phyloP scores from a whole-genome alignment of 1,284 basidiomycete genomes.

The Rhodotorula sp. region DNA sequence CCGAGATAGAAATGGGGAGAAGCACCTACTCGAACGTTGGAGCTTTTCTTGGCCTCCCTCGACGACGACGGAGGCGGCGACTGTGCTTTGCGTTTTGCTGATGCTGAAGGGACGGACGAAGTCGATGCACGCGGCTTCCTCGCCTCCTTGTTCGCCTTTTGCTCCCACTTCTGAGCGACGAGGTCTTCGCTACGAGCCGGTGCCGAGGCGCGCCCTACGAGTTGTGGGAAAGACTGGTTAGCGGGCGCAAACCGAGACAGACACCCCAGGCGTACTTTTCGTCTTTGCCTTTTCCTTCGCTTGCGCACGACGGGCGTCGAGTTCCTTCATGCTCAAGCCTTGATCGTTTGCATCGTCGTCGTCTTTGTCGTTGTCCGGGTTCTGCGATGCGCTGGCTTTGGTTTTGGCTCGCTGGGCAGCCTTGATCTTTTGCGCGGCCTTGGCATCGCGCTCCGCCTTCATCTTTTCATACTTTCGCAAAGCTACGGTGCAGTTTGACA shows the following conservation, averaged over 20 bases:
- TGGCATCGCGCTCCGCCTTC: background rate
- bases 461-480: conserved; percentile 1
- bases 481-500: conserved; percentile 13
- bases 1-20: too few relatives aligned
- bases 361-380: background rate
- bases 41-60: background rate
- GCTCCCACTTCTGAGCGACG: conserved; percentile 29
- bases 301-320: conserved; percentile 4
- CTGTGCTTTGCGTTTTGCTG: background rate
- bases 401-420: background rate
- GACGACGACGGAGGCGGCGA: background rate
- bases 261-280: background rate
- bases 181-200: conserved; percentile 2
- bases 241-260: too few relatives aligned
- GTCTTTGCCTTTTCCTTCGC: conserved; percentile 15
- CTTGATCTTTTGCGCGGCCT: background rate
- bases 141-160: conserved; percentile 14
- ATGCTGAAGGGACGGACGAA: background rate
- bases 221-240: background rate
- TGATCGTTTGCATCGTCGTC: background rate
- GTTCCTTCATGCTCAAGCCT: background rate
- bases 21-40: background rate
- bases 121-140: background rate
- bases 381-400: background rate
- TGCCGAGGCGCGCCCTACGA: background rate